phyloP scores from a whole-genome alignment of 2,329 filamentous ascomycete genomes.

The Endocalyx cinctus region DNA sequence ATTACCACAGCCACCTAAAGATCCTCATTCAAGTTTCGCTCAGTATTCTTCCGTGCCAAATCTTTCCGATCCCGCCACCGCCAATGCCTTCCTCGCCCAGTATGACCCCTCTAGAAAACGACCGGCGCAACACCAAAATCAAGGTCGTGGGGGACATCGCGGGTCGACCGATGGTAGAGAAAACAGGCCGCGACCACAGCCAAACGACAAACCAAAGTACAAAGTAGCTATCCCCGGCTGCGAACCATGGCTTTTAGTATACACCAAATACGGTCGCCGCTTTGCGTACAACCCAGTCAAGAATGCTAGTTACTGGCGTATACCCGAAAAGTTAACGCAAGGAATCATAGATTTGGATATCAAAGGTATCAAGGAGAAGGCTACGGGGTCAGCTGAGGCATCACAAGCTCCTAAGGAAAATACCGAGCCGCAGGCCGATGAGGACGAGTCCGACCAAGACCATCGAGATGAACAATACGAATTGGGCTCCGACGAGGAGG shows the following conservation, averaged over 20 bases:
- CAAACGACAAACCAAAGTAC: conserved; percentile 73
- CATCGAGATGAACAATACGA: conserved; percentile 34
- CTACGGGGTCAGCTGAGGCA: conserved; percentile 14
- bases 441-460: conserved; percentile 43
- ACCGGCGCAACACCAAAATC: conserved; percentile 29
- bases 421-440: conserved; percentile 41
- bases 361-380: conserved; percentile 60
- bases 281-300: conserved; percentile 88
- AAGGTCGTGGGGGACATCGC: conserved; percentile 37
- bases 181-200: conserved; percentile 63
- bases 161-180: conserved; percentile 50
- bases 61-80: conserved; percentile 51
- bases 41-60: conserved; percentile 37
- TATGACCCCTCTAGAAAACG: conserved; percentile 37
- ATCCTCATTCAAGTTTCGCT: conserved; percentile 34
- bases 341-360: conserved; percentile 71
- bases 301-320: conserved; percentile 90
- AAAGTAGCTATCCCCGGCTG: conserved; percentile 75
- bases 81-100: conserved; percentile 58
- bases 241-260: conserved; percentile 87
- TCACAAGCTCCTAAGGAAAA: conserved; percentile 4
- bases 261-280: conserved; percentile 80
- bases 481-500: conserved; percentile 72
- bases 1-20: conserved; percentile 10
- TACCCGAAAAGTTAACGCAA: conserved; percentile 80